Percentiles rank a stretch among this genome's conserved stretches.
These are phyloP conservation scores for Phylloporus sp. DNA, from an alignment of 1,284 basidiomycete genomes.

Conservation along the genomic window DNA sequence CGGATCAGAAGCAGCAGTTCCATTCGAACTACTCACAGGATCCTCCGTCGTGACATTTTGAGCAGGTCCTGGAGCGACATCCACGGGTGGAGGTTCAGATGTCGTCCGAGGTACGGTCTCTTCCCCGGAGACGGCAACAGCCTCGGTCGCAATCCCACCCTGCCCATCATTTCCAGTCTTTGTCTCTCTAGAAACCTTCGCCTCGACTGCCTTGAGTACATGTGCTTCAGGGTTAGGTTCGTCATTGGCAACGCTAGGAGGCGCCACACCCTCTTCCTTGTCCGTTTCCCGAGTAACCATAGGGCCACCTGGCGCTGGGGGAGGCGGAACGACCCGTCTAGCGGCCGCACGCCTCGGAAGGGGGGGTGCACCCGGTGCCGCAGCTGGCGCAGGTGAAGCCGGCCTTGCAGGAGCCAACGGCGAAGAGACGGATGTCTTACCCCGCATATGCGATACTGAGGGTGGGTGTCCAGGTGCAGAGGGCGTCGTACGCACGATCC, in stretches of 20 bases:
- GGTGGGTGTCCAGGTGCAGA: constrained; percentile 19
- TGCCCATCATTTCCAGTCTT: background rate
- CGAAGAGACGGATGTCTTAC: constrained; percentile 27
- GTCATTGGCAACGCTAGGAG: background rate
- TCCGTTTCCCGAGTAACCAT: constrained; percentile 7
- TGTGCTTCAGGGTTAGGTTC: constrained; percentile 6
- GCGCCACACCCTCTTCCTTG: constrained; percentile 8
- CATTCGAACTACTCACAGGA: background rate
- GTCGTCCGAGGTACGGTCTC: background rate
- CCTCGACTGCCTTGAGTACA: constrained; percentile 3
- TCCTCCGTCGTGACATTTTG: background rate
- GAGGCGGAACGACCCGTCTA: constrained; percentile 33
- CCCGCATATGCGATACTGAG: constrained; percentile 25
- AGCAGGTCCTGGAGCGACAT: constrained; percentile 5
- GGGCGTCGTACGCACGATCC: background rate
- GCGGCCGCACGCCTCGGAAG: constrained; percentile 40
- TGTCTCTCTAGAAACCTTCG: constrained; percentile 3
- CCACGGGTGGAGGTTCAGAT: background rate
- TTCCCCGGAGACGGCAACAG: constrained; percentile 4
- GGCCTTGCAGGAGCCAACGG: constrained; percentile 32
- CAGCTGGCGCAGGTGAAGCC: constrained; percentile 27
- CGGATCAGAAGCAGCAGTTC: constrained; percentile 5
- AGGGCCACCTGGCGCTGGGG: constrained; percentile 10
- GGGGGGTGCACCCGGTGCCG: constrained; percentile 30
- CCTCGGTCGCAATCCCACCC: background rate